Percentiles rank a stretch among this genome's conserved stretches.
These are phyloP conservation scores for Alternaria brassicae DNA, from an alignment of 2,329 filamentous ascomycete species.

Conservation along the genomic window DNA sequence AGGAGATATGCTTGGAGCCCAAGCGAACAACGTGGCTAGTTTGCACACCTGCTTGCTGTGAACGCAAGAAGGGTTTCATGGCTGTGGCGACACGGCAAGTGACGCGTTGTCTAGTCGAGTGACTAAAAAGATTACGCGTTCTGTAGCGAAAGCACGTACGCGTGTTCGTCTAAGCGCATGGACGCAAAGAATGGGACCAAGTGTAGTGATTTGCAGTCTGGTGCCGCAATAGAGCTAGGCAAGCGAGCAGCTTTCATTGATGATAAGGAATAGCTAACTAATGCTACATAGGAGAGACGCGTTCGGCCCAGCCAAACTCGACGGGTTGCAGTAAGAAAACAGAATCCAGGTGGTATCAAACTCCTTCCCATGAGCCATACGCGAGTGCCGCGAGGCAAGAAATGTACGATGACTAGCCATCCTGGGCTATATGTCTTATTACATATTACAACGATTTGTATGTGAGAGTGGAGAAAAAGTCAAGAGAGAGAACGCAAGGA, in stretches of 20 bases:
- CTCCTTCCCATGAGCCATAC: conserved; percentile 4
- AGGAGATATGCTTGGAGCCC: neutral
- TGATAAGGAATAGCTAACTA: neutral
- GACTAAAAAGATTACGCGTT: neutral
- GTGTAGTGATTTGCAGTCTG: neutral
- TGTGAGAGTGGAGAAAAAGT: neutral
- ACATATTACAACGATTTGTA: conserved; percentile 2
- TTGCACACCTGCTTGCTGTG: neutral
- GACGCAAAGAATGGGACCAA: neutral
- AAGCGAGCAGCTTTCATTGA: conserved; percentile 5
- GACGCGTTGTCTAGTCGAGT: neutral
- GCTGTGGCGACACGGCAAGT: neutral
- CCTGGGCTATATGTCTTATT: conserved; percentile 7
- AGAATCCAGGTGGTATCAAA: conserved; percentile 7
- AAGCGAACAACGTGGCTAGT: neutral
- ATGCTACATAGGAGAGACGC: neutral
- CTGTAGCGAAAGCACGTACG: neutral
- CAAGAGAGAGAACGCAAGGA: neutral
- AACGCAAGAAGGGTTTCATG: conserved; percentile 5
- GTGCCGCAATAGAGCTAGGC: neutral
- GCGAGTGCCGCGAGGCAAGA: neutral
- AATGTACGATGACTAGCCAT: conserved; percentile 7
- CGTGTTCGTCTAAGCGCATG: neutral
- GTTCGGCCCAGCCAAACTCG: conserved; percentile 1
- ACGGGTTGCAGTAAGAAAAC: neutral